Percentiles rank a stretch among this genome's conserved stretches.
phyloP scores from a whole-genome alignment of 2,329 filamentous ascomycete genomes.

The Rugonectria rugulosa region DNA sequence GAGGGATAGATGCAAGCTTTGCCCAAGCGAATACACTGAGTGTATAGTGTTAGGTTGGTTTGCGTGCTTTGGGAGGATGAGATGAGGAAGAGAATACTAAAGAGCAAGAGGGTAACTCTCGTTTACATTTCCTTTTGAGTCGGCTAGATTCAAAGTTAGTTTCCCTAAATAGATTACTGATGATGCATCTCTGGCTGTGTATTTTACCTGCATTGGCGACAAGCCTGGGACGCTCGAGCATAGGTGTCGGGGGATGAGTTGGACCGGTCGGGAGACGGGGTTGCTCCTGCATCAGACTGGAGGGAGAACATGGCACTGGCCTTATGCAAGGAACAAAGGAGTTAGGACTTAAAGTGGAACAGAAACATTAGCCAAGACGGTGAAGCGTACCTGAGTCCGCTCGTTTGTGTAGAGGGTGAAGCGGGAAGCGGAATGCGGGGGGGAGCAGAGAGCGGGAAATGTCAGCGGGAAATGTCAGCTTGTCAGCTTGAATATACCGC shows the following conservation, averaged over 20 bases:
- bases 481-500: background rate
- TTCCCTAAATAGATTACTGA: background rate
- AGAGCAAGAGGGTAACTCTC: conserved; percentile 2
- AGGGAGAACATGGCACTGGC: background rate
- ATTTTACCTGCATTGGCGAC: conserved; percentile 4
- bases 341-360: background rate
- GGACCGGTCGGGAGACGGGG: background rate
- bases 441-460: conserved; percentile 5
- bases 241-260: background rate
- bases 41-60: background rate
- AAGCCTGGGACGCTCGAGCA: background rate
- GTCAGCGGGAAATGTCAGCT: background rate
- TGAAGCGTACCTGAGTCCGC: no score
- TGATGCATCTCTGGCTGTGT: background rate
- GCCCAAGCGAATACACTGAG: conserved; percentile 1
- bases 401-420: no score
- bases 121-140: conserved; percentile 8
- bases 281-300: background rate
- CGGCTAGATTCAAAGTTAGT: background rate
- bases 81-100: background rate
- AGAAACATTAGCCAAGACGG: no score
- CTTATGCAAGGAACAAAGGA: background rate
- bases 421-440: no score
- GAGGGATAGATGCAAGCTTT: conserved; percentile 5
- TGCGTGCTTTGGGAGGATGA: background rate